phyloP scores from a whole-genome alignment of 116 monocot genomes.

The Papilionanthe hybrid region DNA sequence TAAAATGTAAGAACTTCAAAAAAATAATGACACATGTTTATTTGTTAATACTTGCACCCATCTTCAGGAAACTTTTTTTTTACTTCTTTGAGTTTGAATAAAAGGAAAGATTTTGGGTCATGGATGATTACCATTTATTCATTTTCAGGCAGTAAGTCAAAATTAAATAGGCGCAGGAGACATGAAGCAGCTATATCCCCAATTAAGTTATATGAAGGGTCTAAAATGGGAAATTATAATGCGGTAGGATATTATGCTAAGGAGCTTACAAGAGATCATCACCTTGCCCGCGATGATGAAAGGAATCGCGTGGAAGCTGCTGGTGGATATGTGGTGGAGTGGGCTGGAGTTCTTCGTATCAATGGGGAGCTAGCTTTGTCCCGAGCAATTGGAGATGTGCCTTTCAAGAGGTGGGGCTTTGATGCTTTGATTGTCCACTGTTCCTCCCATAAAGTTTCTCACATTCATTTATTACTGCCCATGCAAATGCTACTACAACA shows the following conservation, averaged over 20 bases:
- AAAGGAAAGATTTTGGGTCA: not conserved
- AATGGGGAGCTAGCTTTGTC: conserved; percentile 86
- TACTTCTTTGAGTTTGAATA: not conserved
- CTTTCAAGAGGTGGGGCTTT: conserved; percentile 59
- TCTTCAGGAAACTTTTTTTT: not conserved
- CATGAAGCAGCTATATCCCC: conserved; percentile 20
- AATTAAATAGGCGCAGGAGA: conserved; percentile 30
- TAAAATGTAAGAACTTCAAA: not conserved
- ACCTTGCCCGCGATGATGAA: conserved; percentile 81
- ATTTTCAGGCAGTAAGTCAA: conserved; percentile 26
- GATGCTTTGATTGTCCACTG: not conserved
- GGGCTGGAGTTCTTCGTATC: conserved; percentile 75
- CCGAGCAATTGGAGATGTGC: conserved; percentile 87
- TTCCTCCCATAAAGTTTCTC: not conserved
- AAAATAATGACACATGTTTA: not conserved
- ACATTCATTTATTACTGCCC: not conserved
- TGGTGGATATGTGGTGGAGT: conserved; percentile 77
- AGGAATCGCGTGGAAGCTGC: conserved; percentile 73
- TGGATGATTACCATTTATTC: not conserved
- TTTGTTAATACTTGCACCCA: not conserved
- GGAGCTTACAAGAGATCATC: conserved; percentile 88
- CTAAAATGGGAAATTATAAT: conserved; percentile 26
- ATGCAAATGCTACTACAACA: not conserved
- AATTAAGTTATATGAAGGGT: conserved; percentile 14
- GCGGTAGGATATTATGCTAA: conserved; percentile 47